Evolutionary conservation across 2,329 filamentous ascomycete species (phyloP).

Genomic region (Aspergillus quadrilineatus): DNA sequence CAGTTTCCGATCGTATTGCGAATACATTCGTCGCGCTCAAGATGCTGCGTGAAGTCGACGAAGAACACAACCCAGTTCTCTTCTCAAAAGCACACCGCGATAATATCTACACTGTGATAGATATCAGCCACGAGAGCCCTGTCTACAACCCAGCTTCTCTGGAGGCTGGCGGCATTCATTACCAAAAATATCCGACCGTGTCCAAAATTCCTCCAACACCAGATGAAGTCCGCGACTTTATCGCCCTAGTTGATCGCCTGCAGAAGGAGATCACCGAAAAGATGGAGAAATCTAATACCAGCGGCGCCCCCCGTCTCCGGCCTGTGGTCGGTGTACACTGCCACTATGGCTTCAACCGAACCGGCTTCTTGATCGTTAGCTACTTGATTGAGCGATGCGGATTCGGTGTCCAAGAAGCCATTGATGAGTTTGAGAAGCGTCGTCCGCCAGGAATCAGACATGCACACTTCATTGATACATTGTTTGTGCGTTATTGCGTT

Average conservation of each 20-base stretch:
- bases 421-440: conserved; percentile 71
- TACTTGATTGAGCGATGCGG: conserved; percentile 83
- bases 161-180: conserved; percentile 65
- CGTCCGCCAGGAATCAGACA: conserved; percentile 84
- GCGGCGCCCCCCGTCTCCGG: conserved; percentile 19
- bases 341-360: conserved; percentile 94
- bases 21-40: conserved; percentile 86
- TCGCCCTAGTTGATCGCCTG: conserved; percentile 59
- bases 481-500: conserved; percentile 73
- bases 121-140: conserved; percentile 87
- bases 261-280: conserved; percentile 55
- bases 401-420: conserved; percentile 70
- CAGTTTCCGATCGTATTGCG: conserved; percentile 76
- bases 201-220: conserved; percentile 79
- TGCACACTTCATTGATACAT: conserved; percentile 79
- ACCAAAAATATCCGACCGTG: conserved; percentile 87
- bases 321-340: conserved; percentile 79
- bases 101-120: conserved; percentile 73
- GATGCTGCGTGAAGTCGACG: conserved; percentile 85
- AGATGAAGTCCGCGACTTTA: conserved; percentile 61
- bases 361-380: conserved; percentile 84
- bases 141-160: conserved; percentile 79
- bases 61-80: conserved; percentile 70
- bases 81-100: conserved; percentile 69
- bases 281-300: conserved; percentile 44